Evolutionary conservation across 2,329 filamentous ascomycete species (phyloP).

Genomic region (Talaromyces rugulosus): DNA sequence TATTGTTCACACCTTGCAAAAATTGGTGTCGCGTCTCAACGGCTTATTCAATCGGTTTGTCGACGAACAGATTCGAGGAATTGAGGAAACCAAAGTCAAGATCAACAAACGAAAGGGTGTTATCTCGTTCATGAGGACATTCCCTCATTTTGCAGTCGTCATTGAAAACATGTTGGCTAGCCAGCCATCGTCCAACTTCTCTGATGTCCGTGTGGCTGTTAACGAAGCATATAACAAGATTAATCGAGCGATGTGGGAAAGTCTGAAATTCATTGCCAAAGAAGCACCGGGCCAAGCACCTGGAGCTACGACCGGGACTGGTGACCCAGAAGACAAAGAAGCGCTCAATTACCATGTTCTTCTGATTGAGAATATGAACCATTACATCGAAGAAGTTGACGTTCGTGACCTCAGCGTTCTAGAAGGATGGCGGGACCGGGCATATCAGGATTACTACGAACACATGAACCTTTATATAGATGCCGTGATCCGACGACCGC

Average conservation of each 20-base stretch:
- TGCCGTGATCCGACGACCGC: conserved; percentile 79
- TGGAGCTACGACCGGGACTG: conserved; percentile 43
- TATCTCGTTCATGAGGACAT: conserved; percentile 90
- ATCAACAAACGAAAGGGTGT: conserved; percentile 98
- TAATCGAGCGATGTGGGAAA: conserved; percentile 95
- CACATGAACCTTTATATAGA: conserved; percentile 85
- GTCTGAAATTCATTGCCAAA: conserved; percentile 87
- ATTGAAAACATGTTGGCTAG: conserved; percentile 75
- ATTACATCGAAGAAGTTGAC: conserved; percentile 90
- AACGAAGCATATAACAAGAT: conserved; percentile 85
- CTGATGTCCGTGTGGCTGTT: conserved; percentile 70
- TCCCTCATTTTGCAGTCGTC: conserved; percentile 77
- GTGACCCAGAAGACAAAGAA: conserved; percentile 88
- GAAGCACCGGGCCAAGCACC: conserved; percentile 58
- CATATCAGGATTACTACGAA: conserved; percentile 72
- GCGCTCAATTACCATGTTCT: conserved; percentile 96
- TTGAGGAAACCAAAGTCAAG: conserved; percentile 98
- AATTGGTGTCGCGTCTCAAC: conserved; percentile 69
- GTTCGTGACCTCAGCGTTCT: conserved; percentile 68
- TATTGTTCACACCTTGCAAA: conserved; percentile 72
- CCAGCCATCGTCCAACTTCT: conserved; percentile 49
- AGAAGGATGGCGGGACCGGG: conserved; percentile 76
- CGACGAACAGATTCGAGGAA: conserved; percentile 89
- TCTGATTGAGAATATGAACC: conserved; percentile 98
- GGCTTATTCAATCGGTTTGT: conserved; percentile 81